Base-by-base conservation (phyloP, 495 filamentous ascomycete species). In the Xylaria telfairii region DNA sequence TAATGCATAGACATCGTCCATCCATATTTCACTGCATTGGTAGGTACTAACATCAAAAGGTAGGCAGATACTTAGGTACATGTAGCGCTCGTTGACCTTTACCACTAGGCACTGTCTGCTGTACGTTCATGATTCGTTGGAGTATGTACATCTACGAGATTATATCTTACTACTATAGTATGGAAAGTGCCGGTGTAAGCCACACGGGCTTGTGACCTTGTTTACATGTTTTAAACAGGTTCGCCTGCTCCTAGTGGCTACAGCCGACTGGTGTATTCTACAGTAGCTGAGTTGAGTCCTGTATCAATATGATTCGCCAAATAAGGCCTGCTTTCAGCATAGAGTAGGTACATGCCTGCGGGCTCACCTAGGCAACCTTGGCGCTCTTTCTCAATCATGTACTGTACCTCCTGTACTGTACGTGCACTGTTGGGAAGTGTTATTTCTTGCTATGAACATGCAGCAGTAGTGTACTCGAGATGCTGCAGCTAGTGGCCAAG, bases 141-240 rank as follows among this genome's bases (percentile, higher is more conserved):
- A 19, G 10, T 15, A 19, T 46, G 19, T 46, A 19, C 44, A 46
- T 13, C 10, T 10, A 46, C 15, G 4, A 10, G 44, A 46, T n/a
- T n/a, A n/a, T n/a, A n/a, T n/a, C n/a, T n/a, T n/a, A n/a, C n/a
- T n/a, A n/a, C n/a, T 46, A 19, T 32, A 63, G 41, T 39, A 44
- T 9, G 26, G 2, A 7, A 17, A 24, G n/a, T 61, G 37, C 24
- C 30, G 7, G 28, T 17, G 15, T 44, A 62, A 62, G 59, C 59
- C 59, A 62, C 59, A 62, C 21, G 39, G 59, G 39, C 39, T 62
- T 62, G 21, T 44, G 59, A 9, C 19, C 57, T n/a, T 60, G 34
- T 21, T 10, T 41, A 39, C 30, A n/a, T n/a, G n/a, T n/a, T n/a
- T 12, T 24, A 21, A 37, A 19, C 57, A 37, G n/a, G 6, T 37